phyloP scores from a whole-genome alignment of 1,284 basidiomycete genomes.

The Trichosporon coremiiforme region DNA sequence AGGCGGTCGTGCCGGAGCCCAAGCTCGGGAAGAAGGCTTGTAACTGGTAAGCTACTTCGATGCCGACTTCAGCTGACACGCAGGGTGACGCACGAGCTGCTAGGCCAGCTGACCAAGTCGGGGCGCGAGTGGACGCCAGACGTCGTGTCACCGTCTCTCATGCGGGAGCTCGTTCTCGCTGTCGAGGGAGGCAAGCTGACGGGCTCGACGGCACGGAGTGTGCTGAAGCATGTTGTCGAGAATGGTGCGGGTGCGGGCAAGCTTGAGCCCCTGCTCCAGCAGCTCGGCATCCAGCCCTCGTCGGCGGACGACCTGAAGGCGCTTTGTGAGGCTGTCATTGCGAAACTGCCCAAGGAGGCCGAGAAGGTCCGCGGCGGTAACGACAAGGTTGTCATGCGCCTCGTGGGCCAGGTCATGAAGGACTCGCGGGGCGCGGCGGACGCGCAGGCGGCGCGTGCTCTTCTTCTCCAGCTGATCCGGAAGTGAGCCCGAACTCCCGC shows the following conservation, averaged over 20 bases:
- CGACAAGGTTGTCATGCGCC: constrained; percentile 77
- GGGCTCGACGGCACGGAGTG: constrained; percentile 56
- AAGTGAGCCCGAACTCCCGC: too few relatives aligned
- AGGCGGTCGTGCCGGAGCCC: constrained; percentile 59
- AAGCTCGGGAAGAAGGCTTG: constrained; percentile 64
- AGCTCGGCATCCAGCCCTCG: constrained; percentile 36
- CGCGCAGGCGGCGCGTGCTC: constrained; percentile 54
- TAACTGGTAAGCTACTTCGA: constrained; percentile 71
- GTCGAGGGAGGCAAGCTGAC: constrained; percentile 71
- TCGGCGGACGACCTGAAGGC: constrained; percentile 55
- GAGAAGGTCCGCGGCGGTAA: constrained; percentile 72
- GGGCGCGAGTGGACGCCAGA: constrained; percentile 67
- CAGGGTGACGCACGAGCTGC: constrained; percentile 83
- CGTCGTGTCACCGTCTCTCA: constrained; percentile 64
- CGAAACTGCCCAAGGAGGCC: constrained; percentile 70
- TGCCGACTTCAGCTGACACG: constrained; percentile 25
- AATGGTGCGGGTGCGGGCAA: constrained; percentile 35
- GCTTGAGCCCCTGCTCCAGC: constrained; percentile 58
- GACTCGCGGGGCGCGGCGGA: constrained; percentile 76
- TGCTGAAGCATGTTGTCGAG: constrained; percentile 66
- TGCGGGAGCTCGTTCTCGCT: constrained; percentile 77
- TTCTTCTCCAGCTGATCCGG: constrained; percentile 46
- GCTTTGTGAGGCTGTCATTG: constrained; percentile 67
- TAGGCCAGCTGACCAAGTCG: constrained; percentile 71
- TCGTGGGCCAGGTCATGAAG: constrained; percentile 90